Percentiles rank a stretch among this genome's conserved stretches.
These are phyloP conservation scores for Psilocybe mexicana DNA, from an alignment of 1,284 basidiomycete genomes.

Conservation along the genomic window DNA sequence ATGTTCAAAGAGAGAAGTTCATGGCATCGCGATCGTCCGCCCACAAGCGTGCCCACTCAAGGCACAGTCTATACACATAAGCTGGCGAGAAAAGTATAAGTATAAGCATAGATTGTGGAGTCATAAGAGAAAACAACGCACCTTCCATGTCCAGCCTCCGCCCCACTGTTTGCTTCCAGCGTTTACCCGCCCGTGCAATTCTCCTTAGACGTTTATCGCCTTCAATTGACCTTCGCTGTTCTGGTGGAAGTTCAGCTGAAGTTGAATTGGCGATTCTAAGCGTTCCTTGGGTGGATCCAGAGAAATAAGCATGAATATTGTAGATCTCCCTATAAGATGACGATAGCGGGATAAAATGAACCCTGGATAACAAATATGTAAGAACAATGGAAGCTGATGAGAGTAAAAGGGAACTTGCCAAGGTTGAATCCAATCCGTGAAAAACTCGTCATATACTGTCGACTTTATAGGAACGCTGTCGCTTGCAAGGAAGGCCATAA, in stretches of 20 bases:
- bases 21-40: conserved; percentile 80
- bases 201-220: conserved; percentile 76
- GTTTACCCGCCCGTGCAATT: conserved; percentile 85
- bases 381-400: not conserved
- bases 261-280: conserved; percentile 58
- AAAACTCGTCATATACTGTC: conserved; percentile 90
- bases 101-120: not conserved
- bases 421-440: conserved; percentile 81
- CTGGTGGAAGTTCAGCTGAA: conserved; percentile 22
- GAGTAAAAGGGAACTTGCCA: conserved; percentile 50
- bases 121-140: conserved; percentile 35
- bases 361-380: conserved; percentile 47
- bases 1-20: conserved; percentile 35
- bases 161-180: conserved; percentile 86
- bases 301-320: conserved; percentile 90
- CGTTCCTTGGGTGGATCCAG: conserved; percentile 70
- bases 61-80: conserved; percentile 80
- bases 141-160: conserved; percentile 89
- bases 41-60: conserved; percentile 87
- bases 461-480: conserved; percentile 90
- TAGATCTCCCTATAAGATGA: conserved; percentile 87
- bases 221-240: conserved; percentile 46
- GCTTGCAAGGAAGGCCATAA: conserved; percentile 84
- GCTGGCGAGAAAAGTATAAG: conserved; percentile 39
- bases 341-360: conserved; percentile 92